phyloP scores from a whole-genome alignment of 129 eudicot species.

The Flaveria sonorensis region DNA sequence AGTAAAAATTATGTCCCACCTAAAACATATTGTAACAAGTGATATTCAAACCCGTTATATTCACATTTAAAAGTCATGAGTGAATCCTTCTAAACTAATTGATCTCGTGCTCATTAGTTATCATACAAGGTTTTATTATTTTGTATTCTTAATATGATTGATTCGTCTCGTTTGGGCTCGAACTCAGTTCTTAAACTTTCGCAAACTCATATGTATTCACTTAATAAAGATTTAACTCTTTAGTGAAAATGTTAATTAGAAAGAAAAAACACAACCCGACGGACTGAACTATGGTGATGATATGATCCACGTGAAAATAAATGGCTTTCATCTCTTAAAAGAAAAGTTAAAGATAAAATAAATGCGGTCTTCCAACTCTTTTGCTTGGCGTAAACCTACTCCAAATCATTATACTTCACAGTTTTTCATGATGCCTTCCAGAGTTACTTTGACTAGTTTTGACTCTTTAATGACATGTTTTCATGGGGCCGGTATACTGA shows the following conservation, averaged over 20 bases:
- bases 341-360: not conserved
- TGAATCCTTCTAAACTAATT: no score
- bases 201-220: not conserved
- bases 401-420: not conserved
- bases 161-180: no score
- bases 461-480: not conserved
- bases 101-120: no score
- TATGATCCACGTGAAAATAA: conserved; percentile 6
- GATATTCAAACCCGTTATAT: no score
- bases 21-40: no score
- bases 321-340: not conserved
- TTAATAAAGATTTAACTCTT: not conserved
- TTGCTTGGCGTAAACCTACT: not conserved
- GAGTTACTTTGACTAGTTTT: conserved; percentile 4
- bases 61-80: no score
- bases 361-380: not conserved
- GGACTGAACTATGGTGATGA: not conserved
- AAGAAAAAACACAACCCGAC: not conserved
- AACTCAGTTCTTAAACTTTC: no score
- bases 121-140: no score
- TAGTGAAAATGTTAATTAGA: not conserved
- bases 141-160: no score
- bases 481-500: not conserved
- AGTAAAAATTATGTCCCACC: no score
- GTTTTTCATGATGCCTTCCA: not conserved